phyloP scores from a whole-genome alignment of 1,139 yeast species.

The Sugiyamaella neomexicana region DNA sequence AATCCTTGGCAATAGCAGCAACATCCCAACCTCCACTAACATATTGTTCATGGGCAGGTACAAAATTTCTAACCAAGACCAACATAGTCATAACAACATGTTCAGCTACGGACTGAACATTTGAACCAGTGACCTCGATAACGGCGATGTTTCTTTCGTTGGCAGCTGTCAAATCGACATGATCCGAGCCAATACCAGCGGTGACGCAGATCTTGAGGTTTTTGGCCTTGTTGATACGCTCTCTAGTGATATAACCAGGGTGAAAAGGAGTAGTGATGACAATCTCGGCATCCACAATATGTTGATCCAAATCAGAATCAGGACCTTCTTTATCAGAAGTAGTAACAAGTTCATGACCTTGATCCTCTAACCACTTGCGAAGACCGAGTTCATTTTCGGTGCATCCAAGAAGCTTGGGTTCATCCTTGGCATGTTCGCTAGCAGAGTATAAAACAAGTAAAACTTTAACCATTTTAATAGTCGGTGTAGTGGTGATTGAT shows the following conservation, averaged over 20 bases:
- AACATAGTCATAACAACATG: constrained; percentile 74
- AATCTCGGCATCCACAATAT: constrained; percentile 68
- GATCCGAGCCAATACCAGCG: constrained; percentile 88
- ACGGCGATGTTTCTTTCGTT: constrained; percentile 63
- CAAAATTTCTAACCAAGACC: constrained; percentile 69
- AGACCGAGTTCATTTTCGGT: constrained; percentile 76
- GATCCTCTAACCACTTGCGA: constrained; percentile 58
- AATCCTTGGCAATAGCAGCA: constrained; percentile 70
- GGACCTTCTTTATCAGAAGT: constrained; percentile 72
- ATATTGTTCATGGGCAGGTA: constrained; percentile 73
- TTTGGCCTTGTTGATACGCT: constrained; percentile 66
- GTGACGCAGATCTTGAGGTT: constrained; percentile 70
- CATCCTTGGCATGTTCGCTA: constrained; percentile 55
- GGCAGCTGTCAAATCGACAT: constrained; percentile 71
- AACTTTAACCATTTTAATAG: constrained; percentile 25
- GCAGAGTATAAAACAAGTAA: constrained; percentile 38
- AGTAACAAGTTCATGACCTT: constrained; percentile 67
- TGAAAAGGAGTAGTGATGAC: constrained; percentile 80
- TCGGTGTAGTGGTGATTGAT: background rate
- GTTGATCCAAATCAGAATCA: constrained; percentile 56
- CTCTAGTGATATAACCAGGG: constrained; percentile 71
- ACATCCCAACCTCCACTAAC: constrained; percentile 67
- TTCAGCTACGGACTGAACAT: constrained; percentile 77
- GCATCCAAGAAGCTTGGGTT: constrained; percentile 62
- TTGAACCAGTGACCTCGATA: constrained; percentile 77